Evolutionary conservation across 495 filamentous ascomycete genomes (phyloP).

Genomic region (Aspergillus cristatus): DNA sequence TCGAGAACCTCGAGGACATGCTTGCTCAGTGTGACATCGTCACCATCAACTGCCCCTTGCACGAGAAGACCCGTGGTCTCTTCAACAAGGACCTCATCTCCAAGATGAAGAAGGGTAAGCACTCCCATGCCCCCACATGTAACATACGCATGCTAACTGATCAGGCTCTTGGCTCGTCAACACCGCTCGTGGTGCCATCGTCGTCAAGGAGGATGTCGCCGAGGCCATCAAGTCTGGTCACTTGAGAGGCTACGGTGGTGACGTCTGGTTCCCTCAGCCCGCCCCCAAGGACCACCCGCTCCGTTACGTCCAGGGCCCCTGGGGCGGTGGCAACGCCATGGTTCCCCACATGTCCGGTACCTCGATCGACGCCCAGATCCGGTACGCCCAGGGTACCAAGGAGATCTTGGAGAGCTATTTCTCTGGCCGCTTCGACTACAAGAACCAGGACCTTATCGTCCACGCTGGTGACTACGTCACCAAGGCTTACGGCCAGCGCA

Average conservation of each 20-base stretch:
- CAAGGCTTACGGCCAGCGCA: conserved; percentile 84
- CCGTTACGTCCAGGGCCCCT: conserved; percentile 86
- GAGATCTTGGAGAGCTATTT: conserved; percentile 85
- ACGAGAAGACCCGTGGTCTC: conserved; percentile 90
- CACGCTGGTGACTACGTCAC: conserved; percentile 88
- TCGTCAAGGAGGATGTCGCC: conserved; percentile 98
- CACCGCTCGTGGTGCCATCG: conserved; percentile 96
- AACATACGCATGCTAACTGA: conserved; percentile 3
- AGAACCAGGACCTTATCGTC: conserved; percentile 85
- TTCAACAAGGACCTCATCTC: conserved; percentile 99
- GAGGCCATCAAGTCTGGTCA: conserved; percentile 88
- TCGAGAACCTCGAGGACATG: conserved; percentile 86
- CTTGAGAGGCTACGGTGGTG: conserved; percentile 93
- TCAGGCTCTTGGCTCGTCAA: conserved; percentile 90
- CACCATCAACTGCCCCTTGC: conserved; percentile 98
- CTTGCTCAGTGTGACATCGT: conserved; percentile 93
- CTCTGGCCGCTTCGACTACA: conserved; percentile 77
- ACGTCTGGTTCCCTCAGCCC: conserved; percentile 90
- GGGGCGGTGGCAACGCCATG: conserved; percentile 96
- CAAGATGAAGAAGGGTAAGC: conserved; percentile 94
- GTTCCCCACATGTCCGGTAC: conserved; percentile 98
- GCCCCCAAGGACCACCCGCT: conserved; percentile 91
- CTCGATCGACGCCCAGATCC: conserved; percentile 91
- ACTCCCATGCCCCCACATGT: background rate
- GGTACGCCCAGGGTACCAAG: conserved; percentile 88